Evolutionary conservation across 208 protist genomes (phyloP).

Genomic region (Phytomonas francai): DNA sequence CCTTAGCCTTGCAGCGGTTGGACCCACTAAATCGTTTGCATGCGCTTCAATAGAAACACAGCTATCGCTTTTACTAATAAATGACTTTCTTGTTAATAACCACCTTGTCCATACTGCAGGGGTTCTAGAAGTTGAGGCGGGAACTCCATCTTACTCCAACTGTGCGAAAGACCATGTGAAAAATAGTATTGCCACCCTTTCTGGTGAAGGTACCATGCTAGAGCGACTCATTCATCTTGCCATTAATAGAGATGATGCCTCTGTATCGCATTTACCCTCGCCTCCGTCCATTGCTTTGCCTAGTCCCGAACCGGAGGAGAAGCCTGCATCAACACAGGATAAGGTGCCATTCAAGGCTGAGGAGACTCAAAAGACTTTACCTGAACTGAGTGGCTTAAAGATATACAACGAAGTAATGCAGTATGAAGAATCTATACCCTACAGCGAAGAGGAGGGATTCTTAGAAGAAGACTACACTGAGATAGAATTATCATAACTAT

Average conservation of each 20-base stretch:
- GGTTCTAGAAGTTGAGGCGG: slow-evolving; percentile 55
- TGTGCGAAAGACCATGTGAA: slow-evolving; percentile 2
- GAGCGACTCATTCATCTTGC: slow-evolving; percentile 19
- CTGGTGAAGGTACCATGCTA: slow-evolving; percentile 27
- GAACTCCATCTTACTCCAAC: background rate
- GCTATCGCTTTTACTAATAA: slow-evolving; percentile 52
- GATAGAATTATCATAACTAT: background rate
- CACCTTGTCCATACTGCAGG: slow-evolving; percentile 40
- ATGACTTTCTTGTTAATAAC: slow-evolving; percentile 63
- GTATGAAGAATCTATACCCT: slow-evolving; percentile 62
- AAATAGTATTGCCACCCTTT: slow-evolving; percentile 4
- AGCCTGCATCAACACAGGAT: background rate
- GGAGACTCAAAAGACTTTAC: background rate
- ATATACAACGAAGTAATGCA: slow-evolving; percentile 16
- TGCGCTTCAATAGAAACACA: slow-evolving; percentile 19
- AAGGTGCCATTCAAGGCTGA: background rate
- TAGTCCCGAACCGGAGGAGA: background rate
- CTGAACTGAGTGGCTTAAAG: background rate
- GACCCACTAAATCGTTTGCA: slow-evolving; percentile 14
- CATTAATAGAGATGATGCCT: background rate
- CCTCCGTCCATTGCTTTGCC: background rate
- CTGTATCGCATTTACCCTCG: background rate
- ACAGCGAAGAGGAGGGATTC: slow-evolving; percentile 28
- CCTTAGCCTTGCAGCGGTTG: slow-evolving; percentile 34
- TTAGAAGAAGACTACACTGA: slow-evolving; percentile 9